Conservation (phyloP, 495 filamentous ascomycete species). For the Aspergillus ellipticus region DNA sequence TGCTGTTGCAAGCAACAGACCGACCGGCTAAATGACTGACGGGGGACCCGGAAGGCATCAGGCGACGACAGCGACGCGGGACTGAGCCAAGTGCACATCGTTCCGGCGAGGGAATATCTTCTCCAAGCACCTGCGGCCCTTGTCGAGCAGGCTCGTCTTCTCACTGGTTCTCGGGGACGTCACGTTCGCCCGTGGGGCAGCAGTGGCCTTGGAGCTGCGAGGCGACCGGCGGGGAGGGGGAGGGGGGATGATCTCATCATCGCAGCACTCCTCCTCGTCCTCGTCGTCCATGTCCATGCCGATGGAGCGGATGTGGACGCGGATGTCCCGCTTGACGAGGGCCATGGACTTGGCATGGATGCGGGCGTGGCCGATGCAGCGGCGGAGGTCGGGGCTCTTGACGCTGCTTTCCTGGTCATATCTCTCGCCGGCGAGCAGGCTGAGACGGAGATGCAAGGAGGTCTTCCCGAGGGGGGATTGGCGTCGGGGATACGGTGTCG, state of each 20-base stretch:
- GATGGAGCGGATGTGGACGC: conserved; percentile 4
- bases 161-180: not conserved
- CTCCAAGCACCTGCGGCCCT: conserved; percentile 2
- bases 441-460: conserved; percentile 1
- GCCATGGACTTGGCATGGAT: conserved; percentile 1
- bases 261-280: not conserved
- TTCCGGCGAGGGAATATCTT: conserved; percentile 1
- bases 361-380: conserved; percentile 1
- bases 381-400: conserved; percentile 1
- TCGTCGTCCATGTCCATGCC: conserved; percentile 1
- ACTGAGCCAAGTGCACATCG: not conserved
- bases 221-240: not conserved
- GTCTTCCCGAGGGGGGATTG: not conserved
- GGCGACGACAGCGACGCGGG: not conserved
- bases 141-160: conserved; percentile 2
- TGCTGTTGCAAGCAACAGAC: not conserved
- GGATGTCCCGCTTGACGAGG: conserved; percentile 4
- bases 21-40: not conserved
- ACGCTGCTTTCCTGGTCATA: conserved; percentile 1
- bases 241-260: not conserved
- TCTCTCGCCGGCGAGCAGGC: conserved; percentile 2
- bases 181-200: not conserved
- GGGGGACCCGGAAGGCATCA: not conserved
- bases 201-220: not conserved
- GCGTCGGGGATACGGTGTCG: not conserved